Evolutionary conservation across 2,329 filamentous ascomycete species (phyloP).

Genomic region (Chaetomium sp.): DNA sequence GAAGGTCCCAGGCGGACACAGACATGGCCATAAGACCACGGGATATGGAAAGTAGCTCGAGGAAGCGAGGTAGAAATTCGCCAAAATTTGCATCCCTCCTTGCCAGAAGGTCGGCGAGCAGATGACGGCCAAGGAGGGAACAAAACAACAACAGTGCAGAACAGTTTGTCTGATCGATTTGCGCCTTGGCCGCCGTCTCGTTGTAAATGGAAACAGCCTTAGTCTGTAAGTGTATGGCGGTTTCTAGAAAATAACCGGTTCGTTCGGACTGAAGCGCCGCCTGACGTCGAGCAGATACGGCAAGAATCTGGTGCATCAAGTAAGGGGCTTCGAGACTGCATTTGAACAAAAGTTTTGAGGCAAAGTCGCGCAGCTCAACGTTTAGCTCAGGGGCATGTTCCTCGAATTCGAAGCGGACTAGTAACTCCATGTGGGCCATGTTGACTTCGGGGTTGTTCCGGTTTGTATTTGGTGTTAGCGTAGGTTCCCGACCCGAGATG

Average conservation of each 20-base stretch:
- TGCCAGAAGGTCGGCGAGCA: slow-evolving; percentile 41
- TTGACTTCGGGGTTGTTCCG: slow-evolving; percentile 19
- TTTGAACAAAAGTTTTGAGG: slow-evolving; percentile 12
- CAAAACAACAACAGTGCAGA: slow-evolving; percentile 40
- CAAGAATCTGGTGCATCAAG: slow-evolving; percentile 33
- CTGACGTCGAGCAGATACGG: slow-evolving; percentile 32
- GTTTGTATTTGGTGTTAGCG: not conserved
- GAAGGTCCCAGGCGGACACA: slow-evolving; percentile 18
- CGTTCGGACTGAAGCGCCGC: slow-evolving; percentile 23
- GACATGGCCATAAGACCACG: slow-evolving; percentile 21
- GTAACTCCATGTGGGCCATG: slow-evolving; percentile 25
- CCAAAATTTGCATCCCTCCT: slow-evolving; percentile 35
- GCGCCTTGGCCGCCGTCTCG: slow-evolving; percentile 16
- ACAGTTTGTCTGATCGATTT: slow-evolving; percentile 28
- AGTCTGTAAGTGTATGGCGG: slow-evolving; percentile 39
- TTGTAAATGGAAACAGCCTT: slow-evolving; percentile 37
- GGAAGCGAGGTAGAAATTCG: slow-evolving; percentile 36
- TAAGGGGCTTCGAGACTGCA: slow-evolving; percentile 28
- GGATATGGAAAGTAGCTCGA: slow-evolving; percentile 35
- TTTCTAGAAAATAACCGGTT: slow-evolving; percentile 26
- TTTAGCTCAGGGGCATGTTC: slow-evolving; percentile 20
- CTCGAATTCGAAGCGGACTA: slow-evolving; percentile 23
- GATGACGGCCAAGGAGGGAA: slow-evolving; percentile 39
- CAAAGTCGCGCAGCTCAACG: slow-evolving; percentile 17
- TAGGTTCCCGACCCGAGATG: not conserved